Base-by-base conservation (phyloP, 164 flowering plant genomes). In the Stephania cephalantha region DNA sequence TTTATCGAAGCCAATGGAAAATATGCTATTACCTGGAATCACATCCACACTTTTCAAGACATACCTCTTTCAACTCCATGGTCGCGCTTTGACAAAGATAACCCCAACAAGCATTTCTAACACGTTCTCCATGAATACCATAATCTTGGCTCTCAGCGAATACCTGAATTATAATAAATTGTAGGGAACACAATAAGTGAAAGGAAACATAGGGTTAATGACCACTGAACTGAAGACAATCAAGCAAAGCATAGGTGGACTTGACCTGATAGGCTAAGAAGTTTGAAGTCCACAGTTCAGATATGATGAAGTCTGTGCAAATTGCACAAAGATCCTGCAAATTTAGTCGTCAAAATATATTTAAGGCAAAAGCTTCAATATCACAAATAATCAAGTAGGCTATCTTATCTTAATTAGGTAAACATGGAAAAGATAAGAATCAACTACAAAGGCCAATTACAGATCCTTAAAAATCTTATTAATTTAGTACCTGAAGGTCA, bases 61-160 rank as follows among this genome's bases (percentile, higher is more conserved):
- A 45, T 83, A 93, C 99, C 99, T 92, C 97, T 85, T 90, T 96
- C 88, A 94, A 83, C 74, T 96, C 99, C 88, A 83, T 79, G 71
- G 89, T 80, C 71, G 97, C 98, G 85, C 98, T 87, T 86, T 96
- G 99, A 85, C 98, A 96, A 75, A 94, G 93, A 78, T 89, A 96
- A 30, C 99, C 99, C 99, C 98, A 94, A 76, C 98, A 96, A 83
- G 98, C 98, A 88, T 79, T 92, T 85, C 97, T 90, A n/a, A 96
- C 98, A 73, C 95, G 94, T 74, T 94, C 97, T 46, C 98, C 99
- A 84, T 96, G 95, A 46, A 84, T 84, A 66, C 98, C 99, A 84
- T 96, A 96, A 82, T 96, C 99, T 81, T 96, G 98, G 80, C 86
- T 83, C 87, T 94, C 98, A 9, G 98, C 99, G 84, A 96, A 96